A percentile compares a stretch with the other conserved stretches of the same genome.
phyloP scores from a whole-genome alignment of 148 eudicot species.

The Cornus controversa region DNA sequence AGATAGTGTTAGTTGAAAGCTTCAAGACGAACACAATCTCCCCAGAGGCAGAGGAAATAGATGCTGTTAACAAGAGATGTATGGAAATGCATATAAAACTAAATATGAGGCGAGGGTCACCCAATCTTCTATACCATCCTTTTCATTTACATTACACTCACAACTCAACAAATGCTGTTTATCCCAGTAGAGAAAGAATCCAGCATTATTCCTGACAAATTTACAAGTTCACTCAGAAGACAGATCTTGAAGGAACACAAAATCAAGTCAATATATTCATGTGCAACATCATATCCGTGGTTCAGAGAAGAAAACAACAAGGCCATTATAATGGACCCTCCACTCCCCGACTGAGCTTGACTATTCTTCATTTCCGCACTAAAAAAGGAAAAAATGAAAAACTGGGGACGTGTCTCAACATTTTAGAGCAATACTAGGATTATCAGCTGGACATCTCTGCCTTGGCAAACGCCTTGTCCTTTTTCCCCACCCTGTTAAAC shows the following conservation, averaged over 20 bases:
- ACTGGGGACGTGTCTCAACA: slow-evolving; percentile 3
- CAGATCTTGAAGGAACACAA: background rate
- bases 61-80: background rate
- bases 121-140: background rate
- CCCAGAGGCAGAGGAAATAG: background rate
- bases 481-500: slow-evolving; percentile 45
- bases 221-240: background rate
- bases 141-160: background rate
- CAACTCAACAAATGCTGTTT: background rate
- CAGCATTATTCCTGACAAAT: background rate
- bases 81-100: too few relatives aligned
- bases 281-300: background rate
- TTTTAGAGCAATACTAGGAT: slow-evolving; percentile 18
- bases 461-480: slow-evolving; percentile 43
- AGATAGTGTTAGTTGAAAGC: background rate
- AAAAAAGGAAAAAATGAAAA: background rate
- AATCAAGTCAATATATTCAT: background rate
- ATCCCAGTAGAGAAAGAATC: background rate
- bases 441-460: slow-evolving; percentile 26
- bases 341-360: background rate
- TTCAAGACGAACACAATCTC: background rate
- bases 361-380: background rate
- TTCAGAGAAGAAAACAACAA: background rate
- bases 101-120: background rate
- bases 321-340: background rate